phyloP scores from a whole-genome alignment of 2,329 filamentous ascomycete species.

The Ilyonectria sp. region DNA sequence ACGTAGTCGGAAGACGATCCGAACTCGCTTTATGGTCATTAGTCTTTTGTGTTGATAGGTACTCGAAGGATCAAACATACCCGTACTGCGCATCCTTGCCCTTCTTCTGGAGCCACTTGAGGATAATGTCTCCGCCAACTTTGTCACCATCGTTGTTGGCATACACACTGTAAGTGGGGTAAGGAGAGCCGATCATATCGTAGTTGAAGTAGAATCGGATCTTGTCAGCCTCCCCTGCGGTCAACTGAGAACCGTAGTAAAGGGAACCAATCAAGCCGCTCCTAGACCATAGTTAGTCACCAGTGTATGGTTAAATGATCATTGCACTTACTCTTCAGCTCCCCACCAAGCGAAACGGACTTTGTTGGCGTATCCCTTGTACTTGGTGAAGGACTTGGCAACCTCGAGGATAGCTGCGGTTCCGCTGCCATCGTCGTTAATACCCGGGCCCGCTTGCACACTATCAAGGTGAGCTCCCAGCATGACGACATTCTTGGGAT shows the following conservation, averaged over 20 bases:
- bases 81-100: constrained; percentile 53
- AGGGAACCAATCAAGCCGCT: constrained; percentile 61
- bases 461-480: constrained; percentile 60
- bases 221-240: constrained; percentile 61
- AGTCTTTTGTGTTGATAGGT: constrained; percentile 3
- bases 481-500: constrained; percentile 59
- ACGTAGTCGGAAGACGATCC: constrained; percentile 58
- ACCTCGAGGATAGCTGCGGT: constrained; percentile 57
- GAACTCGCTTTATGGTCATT: constrained; percentile 48
- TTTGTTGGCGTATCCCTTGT: constrained; percentile 59
- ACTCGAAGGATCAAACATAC: constrained; percentile 32
- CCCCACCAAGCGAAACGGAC: constrained; percentile 62
- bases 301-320: accelerated
- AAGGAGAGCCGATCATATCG: constrained; percentile 75
- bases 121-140: constrained; percentile 53
- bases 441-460: constrained; percentile 57
- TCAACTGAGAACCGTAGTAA: constrained; percentile 56
- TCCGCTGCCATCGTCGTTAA: constrained; percentile 61
- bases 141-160: constrained; percentile 57
- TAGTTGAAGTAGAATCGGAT: constrained; percentile 80
- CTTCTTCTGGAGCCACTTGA: constrained; percentile 54
- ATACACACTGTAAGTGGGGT: constrained; percentile 58
- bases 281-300: constrained; percentile 42
- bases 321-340: constrained; percentile 55
- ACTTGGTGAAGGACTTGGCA: constrained; percentile 54